phyloP scores from a whole-genome alignment of 768 basidiomycete genomes.

The Mycena capillaripes region DNA sequence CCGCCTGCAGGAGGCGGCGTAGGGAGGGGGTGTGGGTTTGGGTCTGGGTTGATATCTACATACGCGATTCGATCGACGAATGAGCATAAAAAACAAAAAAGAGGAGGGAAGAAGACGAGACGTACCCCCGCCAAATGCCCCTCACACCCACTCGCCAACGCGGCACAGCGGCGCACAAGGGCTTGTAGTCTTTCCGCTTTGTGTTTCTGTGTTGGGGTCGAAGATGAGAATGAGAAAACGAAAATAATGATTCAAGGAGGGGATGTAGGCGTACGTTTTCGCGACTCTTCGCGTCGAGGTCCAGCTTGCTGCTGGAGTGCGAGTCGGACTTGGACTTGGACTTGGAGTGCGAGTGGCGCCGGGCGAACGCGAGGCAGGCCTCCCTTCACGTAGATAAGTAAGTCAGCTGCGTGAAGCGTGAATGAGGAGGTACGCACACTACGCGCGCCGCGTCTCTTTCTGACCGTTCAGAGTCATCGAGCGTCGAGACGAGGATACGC shows the following conservation, averaged over 20 bases:
- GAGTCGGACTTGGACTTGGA: no score
- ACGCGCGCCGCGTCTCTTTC: not conserved
- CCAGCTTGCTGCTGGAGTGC: not conserved
- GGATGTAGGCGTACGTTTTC: not conserved
- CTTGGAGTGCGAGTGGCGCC: not conserved
- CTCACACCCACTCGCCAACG: not conserved
- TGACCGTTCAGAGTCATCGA: no score
- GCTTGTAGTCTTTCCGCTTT: not conserved
- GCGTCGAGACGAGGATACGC: not conserved
- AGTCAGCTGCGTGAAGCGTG: not conserved
- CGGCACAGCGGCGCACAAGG: not conserved
- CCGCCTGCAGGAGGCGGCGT: no score
- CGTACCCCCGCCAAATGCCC: not conserved
- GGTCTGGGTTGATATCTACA: no score
- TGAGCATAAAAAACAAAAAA: no score
- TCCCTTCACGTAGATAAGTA: not conserved
- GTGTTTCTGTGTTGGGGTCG: not conserved
- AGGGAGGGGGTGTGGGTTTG: no score
- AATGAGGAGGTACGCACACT: not conserved
- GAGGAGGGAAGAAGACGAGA: not conserved
- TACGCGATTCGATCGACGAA: no score
- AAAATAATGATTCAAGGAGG: not conserved
- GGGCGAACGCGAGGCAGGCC: not conserved
- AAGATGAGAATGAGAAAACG: no score
- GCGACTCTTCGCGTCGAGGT: not conserved